Base-by-base conservation (phyloP, 2,329 filamentous ascomycete species). In the Fusarium sp. region DNA sequence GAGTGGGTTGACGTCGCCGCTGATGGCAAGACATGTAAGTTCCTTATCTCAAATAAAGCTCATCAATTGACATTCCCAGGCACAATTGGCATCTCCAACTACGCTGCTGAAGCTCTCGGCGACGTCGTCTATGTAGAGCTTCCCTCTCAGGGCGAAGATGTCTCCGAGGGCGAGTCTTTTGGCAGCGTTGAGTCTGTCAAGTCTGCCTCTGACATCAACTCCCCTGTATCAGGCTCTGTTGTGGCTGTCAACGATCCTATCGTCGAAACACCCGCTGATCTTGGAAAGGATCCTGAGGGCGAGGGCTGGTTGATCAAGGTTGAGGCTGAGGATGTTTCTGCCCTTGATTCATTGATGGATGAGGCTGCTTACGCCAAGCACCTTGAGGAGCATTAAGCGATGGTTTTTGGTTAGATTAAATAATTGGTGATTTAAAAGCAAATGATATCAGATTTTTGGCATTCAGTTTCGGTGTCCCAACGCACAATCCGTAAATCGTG, bases 171-270 rank as follows among this genome's bases (percentile, higher is more conserved):
- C 77, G 94, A 97, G 79, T 87, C 92, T 61, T 92, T 97, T 75
- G 95, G 95, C 72, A 93, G 94, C 60, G 94, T 97, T 70, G 95
- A 97, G 86, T 96, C 93, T 3, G 95, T 97, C 81, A 97, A 97
- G 86, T 95, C 92, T 60, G 95, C 94, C 5, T 95, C 93, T 44
- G 95, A 97, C 81, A 95, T 97, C 84, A 91, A 95, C 83, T 90
- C 93, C 12, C 95, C 95, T 20, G 88, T 97, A 67, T 84, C 87
- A 33, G 94, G 94, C 73, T 91, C 85, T 70, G 89, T 97, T 57
- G 86, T 89, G 22, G 89, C 91, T 77, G 86, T 91, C 72, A 97
- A 97, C 84, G 80, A 81, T 13, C 71, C 71, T 20, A 51, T 74
- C 26, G 66, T 60, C 20, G 71, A 74, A 14, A 47, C 71, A 22